Percentiles rank a stretch among this genome's conserved stretches.
Conservation (phyloP, 2,329 filamentous ascomycete genomes). For the Tricladium varicosporioides region DNA sequence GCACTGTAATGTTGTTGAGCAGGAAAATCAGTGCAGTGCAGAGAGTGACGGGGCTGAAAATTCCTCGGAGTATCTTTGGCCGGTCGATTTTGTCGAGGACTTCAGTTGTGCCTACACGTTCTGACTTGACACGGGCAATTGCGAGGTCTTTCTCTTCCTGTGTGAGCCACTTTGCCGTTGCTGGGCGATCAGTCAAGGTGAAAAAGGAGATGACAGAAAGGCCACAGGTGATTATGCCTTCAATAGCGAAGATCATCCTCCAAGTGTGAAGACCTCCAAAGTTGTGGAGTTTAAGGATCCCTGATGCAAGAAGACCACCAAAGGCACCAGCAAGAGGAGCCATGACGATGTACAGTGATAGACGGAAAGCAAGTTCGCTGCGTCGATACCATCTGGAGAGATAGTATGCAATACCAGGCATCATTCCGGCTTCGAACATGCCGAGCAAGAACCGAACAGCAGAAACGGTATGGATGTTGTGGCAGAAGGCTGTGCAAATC, state of each 20-base stretch:
- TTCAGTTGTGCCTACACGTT: conserved; percentile 59
- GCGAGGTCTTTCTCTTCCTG: conserved; percentile 66
- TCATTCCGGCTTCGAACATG: conserved; percentile 64
- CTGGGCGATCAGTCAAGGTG: conserved; percentile 67
- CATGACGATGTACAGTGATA: conserved; percentile 69
- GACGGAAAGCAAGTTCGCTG: conserved; percentile 63
- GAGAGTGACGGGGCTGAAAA: conserved; percentile 62
- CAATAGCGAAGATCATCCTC: conserved; percentile 73
- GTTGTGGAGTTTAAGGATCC: conserved; percentile 58
- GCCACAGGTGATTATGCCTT: conserved; percentile 61
- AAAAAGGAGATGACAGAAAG: conserved; percentile 60
- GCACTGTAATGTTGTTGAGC: conserved; percentile 59
- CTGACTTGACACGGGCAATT: conserved; percentile 65
- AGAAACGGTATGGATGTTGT: conserved; percentile 48
- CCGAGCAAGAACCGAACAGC: conserved; percentile 64
- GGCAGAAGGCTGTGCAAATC: conserved; percentile 63
- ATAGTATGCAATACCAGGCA: conserved; percentile 71
- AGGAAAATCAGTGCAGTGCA: conserved; percentile 48
- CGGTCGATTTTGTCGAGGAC: conserved; percentile 63
- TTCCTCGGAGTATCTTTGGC: conserved; percentile 58
- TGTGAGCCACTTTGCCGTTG: conserved; percentile 64
- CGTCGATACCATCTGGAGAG: conserved; percentile 70
- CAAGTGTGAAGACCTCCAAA: conserved; percentile 52
- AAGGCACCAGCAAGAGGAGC: conserved; percentile 69
- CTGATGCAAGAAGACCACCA: conserved; percentile 64